These are phyloP conservation scores for Trichoderma orchidacearum DNA, from an alignment of 495 filamentous ascomycete species.

Conservation along the genomic window DNA sequence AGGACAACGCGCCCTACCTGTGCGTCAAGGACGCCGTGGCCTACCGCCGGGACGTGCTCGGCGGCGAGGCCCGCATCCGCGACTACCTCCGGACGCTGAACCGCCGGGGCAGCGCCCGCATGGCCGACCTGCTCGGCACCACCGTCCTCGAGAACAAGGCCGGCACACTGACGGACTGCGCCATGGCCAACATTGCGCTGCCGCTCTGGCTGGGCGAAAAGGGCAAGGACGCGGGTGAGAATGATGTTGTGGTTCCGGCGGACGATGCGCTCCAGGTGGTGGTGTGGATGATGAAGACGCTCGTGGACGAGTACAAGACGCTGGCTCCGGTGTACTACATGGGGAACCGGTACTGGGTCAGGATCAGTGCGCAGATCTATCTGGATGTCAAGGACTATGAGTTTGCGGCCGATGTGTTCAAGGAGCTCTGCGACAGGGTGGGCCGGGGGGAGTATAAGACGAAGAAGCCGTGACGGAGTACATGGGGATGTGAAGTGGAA, in stretches of 20 bases:
- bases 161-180: slow-evolving; percentile 26
- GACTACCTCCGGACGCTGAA: slow-evolving; percentile 45
- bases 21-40: slow-evolving; percentile 56
- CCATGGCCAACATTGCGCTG: slow-evolving; percentile 60
- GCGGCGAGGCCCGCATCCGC: slow-evolving; percentile 59
- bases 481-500: background rate
- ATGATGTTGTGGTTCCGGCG: slow-evolving; percentile 14
- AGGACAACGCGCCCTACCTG: slow-evolving; percentile 56
- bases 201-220: slow-evolving; percentile 35
- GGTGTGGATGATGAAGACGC: slow-evolving; percentile 41
- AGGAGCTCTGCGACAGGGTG: slow-evolving; percentile 47
- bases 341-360: slow-evolving; percentile 46
- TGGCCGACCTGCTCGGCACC: slow-evolving; percentile 53
- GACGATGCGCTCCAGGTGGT: slow-evolving; percentile 22
- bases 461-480: background rate
- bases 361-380: slow-evolving; percentile 71
- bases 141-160: slow-evolving; percentile 50
- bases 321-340: slow-evolving; percentile 54
- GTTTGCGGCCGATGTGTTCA: slow-evolving; percentile 47
- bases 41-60: slow-evolving; percentile 53
- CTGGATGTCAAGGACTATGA: slow-evolving; percentile 66
- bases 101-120: slow-evolving; percentile 38
- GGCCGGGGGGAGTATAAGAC: slow-evolving; percentile 32
- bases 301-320: slow-evolving; percentile 50
- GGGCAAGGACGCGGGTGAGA: slow-evolving; percentile 8